Conservation (phyloP, 83 land plant genomes). For the Thuja plicata region DNA sequence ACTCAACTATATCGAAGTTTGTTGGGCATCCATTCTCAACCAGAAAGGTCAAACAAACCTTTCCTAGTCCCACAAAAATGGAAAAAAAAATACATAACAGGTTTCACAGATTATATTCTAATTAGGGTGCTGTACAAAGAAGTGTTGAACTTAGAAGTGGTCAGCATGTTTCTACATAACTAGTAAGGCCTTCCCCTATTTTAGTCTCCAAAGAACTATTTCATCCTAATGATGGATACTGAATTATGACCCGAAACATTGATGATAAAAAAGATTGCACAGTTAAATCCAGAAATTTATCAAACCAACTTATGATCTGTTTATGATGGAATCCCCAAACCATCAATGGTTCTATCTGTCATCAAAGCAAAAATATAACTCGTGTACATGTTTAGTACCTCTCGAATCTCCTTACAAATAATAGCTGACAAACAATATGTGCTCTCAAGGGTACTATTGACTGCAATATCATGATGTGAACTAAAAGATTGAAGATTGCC, state of each 20-base stretch:
- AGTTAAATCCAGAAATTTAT: too few species aligned
- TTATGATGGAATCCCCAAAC: not conserved
- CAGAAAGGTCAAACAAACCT: not conserved
- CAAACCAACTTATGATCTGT: not conserved
- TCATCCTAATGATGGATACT: too few species aligned
- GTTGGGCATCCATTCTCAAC: not conserved
- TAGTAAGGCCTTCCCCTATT: not conserved
- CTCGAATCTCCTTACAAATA: not conserved
- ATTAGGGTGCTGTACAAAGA: not conserved
- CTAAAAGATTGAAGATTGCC: not conserved
- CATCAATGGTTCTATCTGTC: not conserved
- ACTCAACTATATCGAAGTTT: not conserved
- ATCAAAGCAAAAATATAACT: not conserved
- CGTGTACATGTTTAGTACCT: not conserved
- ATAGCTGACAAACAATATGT: not conserved
- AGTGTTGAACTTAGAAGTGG: not conserved
- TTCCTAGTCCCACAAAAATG: not conserved
- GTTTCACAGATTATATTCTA: not conserved
- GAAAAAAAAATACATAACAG: not conserved
- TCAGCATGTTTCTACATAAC: not conserved
- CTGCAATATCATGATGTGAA: not conserved
- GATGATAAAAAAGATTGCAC: too few species aligned
- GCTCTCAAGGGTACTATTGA: not conserved
- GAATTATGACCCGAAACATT: too few species aligned
- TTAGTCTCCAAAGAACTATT: not conserved